Percentiles rank a stretch among this genome's conserved stretches.
These are phyloP conservation scores for Trichoderma endophyticum DNA, from an alignment of 2,329 filamentous ascomycete genomes.

Conservation along the genomic window DNA sequence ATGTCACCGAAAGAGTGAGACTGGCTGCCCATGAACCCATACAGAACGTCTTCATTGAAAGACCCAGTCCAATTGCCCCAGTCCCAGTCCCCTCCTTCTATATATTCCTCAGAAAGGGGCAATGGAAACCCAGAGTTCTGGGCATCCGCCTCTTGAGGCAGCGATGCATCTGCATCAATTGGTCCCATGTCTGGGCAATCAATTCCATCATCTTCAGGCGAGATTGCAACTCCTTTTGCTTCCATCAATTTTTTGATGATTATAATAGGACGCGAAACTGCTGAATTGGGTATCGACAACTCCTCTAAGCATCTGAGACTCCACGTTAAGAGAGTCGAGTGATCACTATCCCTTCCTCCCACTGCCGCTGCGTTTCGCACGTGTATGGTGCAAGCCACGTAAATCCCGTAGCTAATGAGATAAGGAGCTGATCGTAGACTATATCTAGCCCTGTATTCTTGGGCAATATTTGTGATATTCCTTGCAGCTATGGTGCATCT, in stretches of 20 bases:
- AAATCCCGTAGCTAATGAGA: slow-evolving; percentile 36
- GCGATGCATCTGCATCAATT: not conserved
- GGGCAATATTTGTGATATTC: slow-evolving; percentile 34
- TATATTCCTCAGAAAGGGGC: not conserved
- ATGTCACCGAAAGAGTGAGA: not conserved
- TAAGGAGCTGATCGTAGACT: slow-evolving; percentile 35
- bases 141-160: not conserved
- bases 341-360: not conserved
- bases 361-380: slow-evolving; percentile 32
- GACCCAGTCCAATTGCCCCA: not conserved
- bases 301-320: not conserved
- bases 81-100: not conserved
- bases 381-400: slow-evolving; percentile 41
- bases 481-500: slow-evolving; percentile 32
- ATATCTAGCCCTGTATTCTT: slow-evolving; percentile 32
- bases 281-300: not conserved
- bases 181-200: not conserved
- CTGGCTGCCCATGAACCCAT: not conserved
- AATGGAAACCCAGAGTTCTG: not conserved
- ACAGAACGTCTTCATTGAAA: not conserved
- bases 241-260: not conserved
- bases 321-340: not conserved
- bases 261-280: not conserved
- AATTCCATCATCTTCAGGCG: not conserved
- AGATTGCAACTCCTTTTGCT: not conserved